Percentiles rank a stretch among this genome's conserved stretches.
Evolutionary conservation across 192 early-diverging fungal genomes (phyloP).

Genomic region (Umbelopsis vinacea): DNA sequence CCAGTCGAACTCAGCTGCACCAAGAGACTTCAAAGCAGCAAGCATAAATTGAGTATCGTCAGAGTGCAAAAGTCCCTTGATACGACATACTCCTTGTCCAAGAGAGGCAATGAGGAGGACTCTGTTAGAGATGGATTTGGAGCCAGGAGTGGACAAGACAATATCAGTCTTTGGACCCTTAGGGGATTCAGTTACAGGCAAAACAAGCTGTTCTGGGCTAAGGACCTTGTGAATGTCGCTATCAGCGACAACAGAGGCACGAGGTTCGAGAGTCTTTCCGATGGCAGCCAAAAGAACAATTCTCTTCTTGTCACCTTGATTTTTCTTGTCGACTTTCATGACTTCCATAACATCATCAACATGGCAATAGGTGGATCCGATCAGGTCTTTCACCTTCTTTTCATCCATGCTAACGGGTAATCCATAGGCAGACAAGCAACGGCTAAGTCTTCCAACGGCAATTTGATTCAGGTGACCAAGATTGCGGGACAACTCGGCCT

Average conservation of each 20-base stretch:
- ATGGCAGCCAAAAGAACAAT: slow-evolving; percentile 86
- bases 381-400: slow-evolving; percentile 65
- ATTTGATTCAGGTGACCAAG: slow-evolving; percentile 87
- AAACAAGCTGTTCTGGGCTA: slow-evolving; percentile 74
- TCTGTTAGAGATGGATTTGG: slow-evolving; percentile 98
- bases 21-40: slow-evolving; percentile 85
- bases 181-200: slow-evolving; percentile 55
- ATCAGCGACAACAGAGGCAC: slow-evolving; percentile 86
- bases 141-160: slow-evolving; percentile 81
- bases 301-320: slow-evolving; percentile 86
- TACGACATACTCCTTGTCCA: slow-evolving; percentile 76
- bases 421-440: slow-evolving; percentile 86
- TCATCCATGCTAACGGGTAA: slow-evolving; percentile 88
- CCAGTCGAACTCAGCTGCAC: slow-evolving; percentile 86
- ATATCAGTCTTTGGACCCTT: slow-evolving; percentile 50
- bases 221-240: slow-evolving; percentile 81
- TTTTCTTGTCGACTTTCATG: slow-evolving; percentile 98
- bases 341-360: slow-evolving; percentile 88
- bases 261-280: slow-evolving; percentile 82
- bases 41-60: slow-evolving; percentile 99
- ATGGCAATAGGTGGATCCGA: slow-evolving; percentile 65
- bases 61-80: slow-evolving; percentile 90
- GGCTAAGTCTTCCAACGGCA: slow-evolving; percentile 80
- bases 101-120: slow-evolving; percentile 91
- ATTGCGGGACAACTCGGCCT: slow-evolving; percentile 91